These are phyloP conservation scores for Cudoniella acicularis DNA, from an alignment of 495 filamentous ascomycete species.

Conservation along the genomic window DNA sequence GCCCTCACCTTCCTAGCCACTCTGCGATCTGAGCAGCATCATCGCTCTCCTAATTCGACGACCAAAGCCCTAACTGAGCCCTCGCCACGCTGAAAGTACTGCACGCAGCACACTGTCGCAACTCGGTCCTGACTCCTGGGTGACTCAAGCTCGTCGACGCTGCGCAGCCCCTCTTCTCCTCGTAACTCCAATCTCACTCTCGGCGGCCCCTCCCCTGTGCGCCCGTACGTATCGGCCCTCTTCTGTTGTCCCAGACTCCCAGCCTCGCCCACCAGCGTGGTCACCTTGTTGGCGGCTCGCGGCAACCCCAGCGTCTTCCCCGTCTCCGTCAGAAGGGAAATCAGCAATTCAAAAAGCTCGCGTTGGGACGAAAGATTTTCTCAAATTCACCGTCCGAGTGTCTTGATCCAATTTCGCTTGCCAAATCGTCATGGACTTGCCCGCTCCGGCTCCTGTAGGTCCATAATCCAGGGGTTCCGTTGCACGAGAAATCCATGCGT, in stretches of 20 bases:
- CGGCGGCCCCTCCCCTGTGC: no score
- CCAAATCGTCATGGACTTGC: not conserved
- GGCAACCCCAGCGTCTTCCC: not conserved
- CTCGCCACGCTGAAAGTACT: not conserved
- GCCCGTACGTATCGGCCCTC: not conserved
- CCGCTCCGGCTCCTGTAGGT: not conserved
- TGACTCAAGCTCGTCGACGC: no score
- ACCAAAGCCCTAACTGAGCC: not conserved
- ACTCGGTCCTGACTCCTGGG: no score
- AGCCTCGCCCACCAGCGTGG: not conserved
- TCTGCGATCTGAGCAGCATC: constrained; percentile 1
- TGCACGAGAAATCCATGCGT: not conserved
- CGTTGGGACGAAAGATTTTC: not conserved
- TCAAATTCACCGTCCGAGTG: not conserved
- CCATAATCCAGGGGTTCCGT: constrained; percentile 2
- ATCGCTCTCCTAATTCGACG: not conserved
- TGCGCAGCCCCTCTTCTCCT: no score
- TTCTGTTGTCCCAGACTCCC: not conserved
- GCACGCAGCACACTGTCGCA: not conserved
- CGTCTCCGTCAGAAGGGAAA: not conserved
- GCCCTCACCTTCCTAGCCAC: not conserved
- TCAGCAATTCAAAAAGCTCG: not conserved
- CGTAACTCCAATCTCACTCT: not conserved
- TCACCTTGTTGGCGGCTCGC: not conserved
- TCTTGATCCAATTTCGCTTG: constrained; percentile 10